A percentile compares a stretch with the other conserved stretches of the same genome.
phyloP scores from a whole-genome alignment of 768 basidiomycete species.

The Lyophyllum decastes region DNA sequence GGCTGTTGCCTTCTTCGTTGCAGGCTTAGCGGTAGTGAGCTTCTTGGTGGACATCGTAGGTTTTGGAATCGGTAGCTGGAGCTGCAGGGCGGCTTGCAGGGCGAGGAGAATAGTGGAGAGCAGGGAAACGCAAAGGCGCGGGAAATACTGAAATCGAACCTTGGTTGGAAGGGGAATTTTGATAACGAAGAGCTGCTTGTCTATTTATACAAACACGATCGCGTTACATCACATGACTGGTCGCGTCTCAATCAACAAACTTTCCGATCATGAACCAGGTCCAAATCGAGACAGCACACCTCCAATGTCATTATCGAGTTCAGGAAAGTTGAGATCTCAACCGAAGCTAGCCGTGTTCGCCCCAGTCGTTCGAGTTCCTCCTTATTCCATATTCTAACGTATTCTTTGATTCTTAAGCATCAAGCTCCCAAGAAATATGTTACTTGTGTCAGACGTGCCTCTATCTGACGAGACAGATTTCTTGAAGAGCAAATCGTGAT shows the following conservation, averaged over 20 bases:
- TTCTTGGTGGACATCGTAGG: constrained; percentile 35
- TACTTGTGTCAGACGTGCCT: too few relatives aligned
- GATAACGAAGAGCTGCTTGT: constrained; percentile 32
- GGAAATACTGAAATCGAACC: constrained; percentile 21
- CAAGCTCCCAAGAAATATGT: too few relatives aligned
- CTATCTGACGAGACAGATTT: too few relatives aligned
- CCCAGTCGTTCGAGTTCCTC: too few relatives aligned
- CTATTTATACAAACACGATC: constrained; percentile 51
- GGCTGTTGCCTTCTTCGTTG: constrained; percentile 49
- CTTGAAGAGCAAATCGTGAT: too few relatives aligned
- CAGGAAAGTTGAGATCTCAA: too few relatives aligned
- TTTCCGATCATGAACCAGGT: constrained; percentile 3
- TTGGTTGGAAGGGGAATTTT: constrained; percentile 35
- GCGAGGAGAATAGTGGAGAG: constrained; percentile 22
- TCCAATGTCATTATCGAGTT: too few relatives aligned
- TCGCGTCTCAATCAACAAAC: constrained; percentile 43
- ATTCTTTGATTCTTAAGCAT: too few relatives aligned
- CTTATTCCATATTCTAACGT: too few relatives aligned
- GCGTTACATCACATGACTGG: constrained; percentile 41
- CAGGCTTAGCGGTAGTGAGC: constrained; percentile 35
- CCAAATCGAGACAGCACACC: background rate
- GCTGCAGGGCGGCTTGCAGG: constrained; percentile 12
- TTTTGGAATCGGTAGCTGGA: constrained; percentile 14
- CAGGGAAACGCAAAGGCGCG: constrained; percentile 17
- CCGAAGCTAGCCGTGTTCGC: too few relatives aligned